Evolutionary conservation across 352 stramenopile genomes (phyloP).

Genomic region (Achlya hypogyna): DNA sequence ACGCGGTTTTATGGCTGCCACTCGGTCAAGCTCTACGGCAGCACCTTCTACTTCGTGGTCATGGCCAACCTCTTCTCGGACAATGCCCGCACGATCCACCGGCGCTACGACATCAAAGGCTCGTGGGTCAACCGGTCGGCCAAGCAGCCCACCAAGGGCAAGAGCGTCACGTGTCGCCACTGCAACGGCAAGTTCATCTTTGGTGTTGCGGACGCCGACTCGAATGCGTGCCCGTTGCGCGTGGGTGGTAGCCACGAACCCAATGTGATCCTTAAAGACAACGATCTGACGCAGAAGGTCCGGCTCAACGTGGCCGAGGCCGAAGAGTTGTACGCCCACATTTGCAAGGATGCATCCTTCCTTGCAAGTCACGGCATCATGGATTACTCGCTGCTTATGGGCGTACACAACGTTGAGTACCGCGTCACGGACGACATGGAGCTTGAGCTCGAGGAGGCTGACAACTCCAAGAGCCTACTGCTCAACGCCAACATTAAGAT

Average conservation of each 20-base stretch:
- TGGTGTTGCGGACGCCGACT: conserved; percentile 68
- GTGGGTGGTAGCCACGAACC: conserved; percentile 72
- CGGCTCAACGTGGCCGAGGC: conserved; percentile 60
- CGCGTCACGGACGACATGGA: conserved; percentile 72
- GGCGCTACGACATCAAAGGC: conserved; percentile 82
- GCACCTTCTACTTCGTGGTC: conserved; percentile 86
- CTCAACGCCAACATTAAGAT: conserved; percentile 19
- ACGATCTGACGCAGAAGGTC: conserved; percentile 78
- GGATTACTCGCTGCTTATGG: conserved; percentile 86
- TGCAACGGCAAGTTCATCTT: conserved; percentile 85
- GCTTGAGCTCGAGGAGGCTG: conserved; percentile 19
- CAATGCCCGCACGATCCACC: conserved; percentile 74
- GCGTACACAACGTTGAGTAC: conserved; percentile 85
- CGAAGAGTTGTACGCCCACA: conserved; percentile 74
- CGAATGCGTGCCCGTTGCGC: conserved; percentile 40
- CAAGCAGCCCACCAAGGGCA: conserved; percentile 79
- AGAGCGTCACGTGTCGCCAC: conserved; percentile 74
- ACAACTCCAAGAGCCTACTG: conserved; percentile 29
- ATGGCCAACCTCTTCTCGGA: conserved; percentile 81
- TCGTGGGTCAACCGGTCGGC: conserved; percentile 83
- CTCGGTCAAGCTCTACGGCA: conserved; percentile 77
- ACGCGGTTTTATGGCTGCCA: conserved; percentile 81
- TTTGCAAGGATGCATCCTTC: conserved; percentile 82
- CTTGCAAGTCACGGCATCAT: conserved; percentile 80
- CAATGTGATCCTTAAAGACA: conserved; percentile 83